These are phyloP conservation scores for Globisporangium yorkense DNA, from an alignment of 352 stramenopile genomes.

Conservation along the genomic window DNA sequence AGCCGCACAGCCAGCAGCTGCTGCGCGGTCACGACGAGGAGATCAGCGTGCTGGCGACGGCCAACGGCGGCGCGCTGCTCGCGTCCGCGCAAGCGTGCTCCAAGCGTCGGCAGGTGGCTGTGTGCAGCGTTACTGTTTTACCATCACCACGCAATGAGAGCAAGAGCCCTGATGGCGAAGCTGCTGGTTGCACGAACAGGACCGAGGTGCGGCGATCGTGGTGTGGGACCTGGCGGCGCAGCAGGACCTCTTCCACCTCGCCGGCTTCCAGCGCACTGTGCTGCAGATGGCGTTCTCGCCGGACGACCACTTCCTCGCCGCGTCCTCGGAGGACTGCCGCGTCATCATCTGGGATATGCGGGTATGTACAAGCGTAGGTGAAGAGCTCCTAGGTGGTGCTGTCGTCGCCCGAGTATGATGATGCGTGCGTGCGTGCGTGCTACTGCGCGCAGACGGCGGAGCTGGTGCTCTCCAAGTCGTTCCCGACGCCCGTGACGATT, in stretches of 20 bases:
- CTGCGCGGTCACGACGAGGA: slow-evolving; percentile 51
- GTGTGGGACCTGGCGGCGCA: slow-evolving; percentile 40
- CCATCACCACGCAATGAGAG: too few species aligned
- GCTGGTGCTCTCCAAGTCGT: slow-evolving; percentile 60
- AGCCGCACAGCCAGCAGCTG: slow-evolving; percentile 49
- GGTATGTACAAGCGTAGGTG: slow-evolving; percentile 16
- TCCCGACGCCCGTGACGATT: slow-evolving; percentile 54
- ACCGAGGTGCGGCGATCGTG: slow-evolving; percentile 32
- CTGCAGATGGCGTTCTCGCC: slow-evolving; percentile 68
- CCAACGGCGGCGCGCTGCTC: slow-evolving; percentile 28
- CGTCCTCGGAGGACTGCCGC: slow-evolving; percentile 53
- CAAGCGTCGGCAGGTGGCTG: slow-evolving; percentile 16
- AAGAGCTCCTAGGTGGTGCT: background rate
- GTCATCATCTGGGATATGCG: slow-evolving; percentile 76
- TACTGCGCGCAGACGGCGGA: slow-evolving; percentile 36
- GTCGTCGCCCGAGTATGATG: too few species aligned
- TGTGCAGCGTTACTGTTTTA: background rate
- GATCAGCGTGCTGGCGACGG: slow-evolving; percentile 41
- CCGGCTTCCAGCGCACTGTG: slow-evolving; percentile 55
- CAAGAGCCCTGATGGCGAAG: background rate
- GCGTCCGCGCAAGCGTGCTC: slow-evolving; percentile 45
- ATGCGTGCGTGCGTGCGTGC: too few species aligned
- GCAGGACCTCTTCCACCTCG: slow-evolving; percentile 43
- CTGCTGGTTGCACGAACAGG: slow-evolving; percentile 7
- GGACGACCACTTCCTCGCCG: slow-evolving; percentile 72